Percentiles rank a stretch among this genome's conserved stretches.
These are phyloP conservation scores for Hymenoscyphus albidus DNA, from an alignment of 2,329 filamentous ascomycete genomes.

Conservation along the genomic window DNA sequence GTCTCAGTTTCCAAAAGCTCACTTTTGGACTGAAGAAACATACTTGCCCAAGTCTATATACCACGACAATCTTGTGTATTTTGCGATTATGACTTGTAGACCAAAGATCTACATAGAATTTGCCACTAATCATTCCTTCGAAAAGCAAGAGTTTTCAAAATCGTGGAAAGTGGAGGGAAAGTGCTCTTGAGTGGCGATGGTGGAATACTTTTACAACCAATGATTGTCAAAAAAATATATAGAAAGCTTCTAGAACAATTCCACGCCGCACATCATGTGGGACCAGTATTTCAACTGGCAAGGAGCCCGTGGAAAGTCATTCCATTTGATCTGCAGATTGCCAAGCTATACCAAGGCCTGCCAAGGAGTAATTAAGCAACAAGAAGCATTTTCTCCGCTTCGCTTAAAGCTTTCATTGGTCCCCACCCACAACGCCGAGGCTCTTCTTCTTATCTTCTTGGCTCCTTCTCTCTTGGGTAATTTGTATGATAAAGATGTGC, in stretches of 20 bases:
- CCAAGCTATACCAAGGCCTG: constrained; percentile 1
- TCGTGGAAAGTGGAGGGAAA: background rate
- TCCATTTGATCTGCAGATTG: background rate
- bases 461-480: constrained; percentile 6
- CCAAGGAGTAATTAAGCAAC: constrained; percentile 3
- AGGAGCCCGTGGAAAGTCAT: background rate
- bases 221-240: background rate
- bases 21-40: too few species aligned
- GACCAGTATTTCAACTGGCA: background rate
- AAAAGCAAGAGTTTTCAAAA: background rate
- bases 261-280: background rate
- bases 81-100: too few species aligned
- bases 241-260: background rate
- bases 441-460: constrained; percentile 4
- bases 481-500: background rate
- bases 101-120: too few species aligned
- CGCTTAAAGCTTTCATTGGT: background rate
- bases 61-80: too few species aligned
- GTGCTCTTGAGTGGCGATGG: background rate
- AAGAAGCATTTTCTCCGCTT: constrained; percentile 5
- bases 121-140: background rate
- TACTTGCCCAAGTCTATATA: too few species aligned
- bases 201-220: background rate
- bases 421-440: background rate
- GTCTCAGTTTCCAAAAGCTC: too few species aligned